phyloP scores from a whole-genome alignment of 768 basidiomycete species.

The Tylopilus sp. region DNA sequence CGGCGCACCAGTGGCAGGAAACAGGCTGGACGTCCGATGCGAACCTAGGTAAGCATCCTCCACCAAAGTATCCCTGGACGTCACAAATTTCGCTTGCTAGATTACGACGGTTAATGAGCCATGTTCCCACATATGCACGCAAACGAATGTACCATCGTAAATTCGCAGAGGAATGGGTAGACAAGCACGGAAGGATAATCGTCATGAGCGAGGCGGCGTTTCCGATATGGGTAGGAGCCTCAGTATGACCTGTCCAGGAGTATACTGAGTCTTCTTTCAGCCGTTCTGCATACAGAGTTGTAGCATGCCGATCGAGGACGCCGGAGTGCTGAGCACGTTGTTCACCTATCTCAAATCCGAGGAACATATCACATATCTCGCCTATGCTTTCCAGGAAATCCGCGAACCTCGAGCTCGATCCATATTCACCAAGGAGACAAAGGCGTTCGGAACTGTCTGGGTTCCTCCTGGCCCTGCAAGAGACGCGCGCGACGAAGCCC shows the following conservation, averaged over 20 bases:
- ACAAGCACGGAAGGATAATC: constrained; percentile 48
- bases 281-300: constrained; percentile 44
- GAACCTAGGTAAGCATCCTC: constrained; percentile 36
- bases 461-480: constrained; percentile 45
- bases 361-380: constrained; percentile 48
- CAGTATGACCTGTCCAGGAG: background rate
- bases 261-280: constrained; percentile 28
- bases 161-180: constrained; percentile 49
- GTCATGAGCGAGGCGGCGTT: constrained; percentile 62
- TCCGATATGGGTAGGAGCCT: constrained; percentile 45
- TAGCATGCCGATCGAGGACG: constrained; percentile 35
- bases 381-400: constrained; percentile 59
- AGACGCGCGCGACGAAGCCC: constrained; percentile 41
- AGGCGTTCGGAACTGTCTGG: constrained; percentile 41
- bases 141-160: constrained; percentile 36
- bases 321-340: constrained; percentile 31
- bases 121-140: constrained; percentile 36
- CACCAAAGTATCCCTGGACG: background rate
- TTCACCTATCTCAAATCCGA: constrained; percentile 44
- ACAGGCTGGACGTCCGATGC: constrained; percentile 34
- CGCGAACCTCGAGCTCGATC: constrained; percentile 47
- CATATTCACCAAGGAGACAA: constrained; percentile 43
- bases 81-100: constrained; percentile 22
- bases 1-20: constrained; percentile 30
- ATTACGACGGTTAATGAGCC: constrained; percentile 37